Evolutionary conservation across 2,329 filamentous ascomycete species (phyloP).

Genomic region (Myriosclerotinia curreyana): DNA sequence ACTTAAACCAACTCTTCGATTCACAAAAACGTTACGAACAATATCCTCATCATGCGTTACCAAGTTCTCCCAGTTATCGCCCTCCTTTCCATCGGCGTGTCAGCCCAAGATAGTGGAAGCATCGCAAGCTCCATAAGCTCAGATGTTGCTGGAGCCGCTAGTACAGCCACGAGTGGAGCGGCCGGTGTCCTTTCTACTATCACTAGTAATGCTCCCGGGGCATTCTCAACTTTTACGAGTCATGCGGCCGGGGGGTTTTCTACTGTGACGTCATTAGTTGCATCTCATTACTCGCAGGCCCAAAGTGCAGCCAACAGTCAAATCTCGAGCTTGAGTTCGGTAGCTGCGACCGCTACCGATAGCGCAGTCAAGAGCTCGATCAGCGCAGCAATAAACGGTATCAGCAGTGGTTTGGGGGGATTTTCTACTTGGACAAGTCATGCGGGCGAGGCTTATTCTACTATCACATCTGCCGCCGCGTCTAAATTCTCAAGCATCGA

Average conservation of each 20-base stretch:
- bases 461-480: conserved; percentile 9
- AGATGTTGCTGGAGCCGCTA: conserved; percentile 2
- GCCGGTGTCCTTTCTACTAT: conserved; percentile 1
- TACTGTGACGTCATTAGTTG: conserved; percentile 1
- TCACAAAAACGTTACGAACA: background rate
- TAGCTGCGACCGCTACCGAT: conserved; percentile 15
- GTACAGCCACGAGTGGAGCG: background rate
- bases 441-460: background rate
- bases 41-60: conserved; percentile 18
- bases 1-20: background rate
- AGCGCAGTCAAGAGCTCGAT: conserved; percentile 17
- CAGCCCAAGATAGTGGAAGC: conserved; percentile 4
- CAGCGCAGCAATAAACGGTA: conserved; percentile 10
- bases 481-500: conserved; percentile 2
- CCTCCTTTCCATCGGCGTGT: conserved; percentile 10
- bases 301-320: conserved; percentile 10
- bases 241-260: background rate
- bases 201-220: background rate
- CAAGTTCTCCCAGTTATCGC: conserved; percentile 18
- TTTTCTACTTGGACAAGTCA: background rate
- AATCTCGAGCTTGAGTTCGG: conserved; percentile 16
- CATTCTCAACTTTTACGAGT: background rate
- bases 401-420: conserved; percentile 10
- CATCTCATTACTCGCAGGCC: background rate
- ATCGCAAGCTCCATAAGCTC: conserved; percentile 2